A percentile compares a stretch with the other conserved stretches of the same genome.
These are phyloP conservation scores for Entomortierella lignicola DNA, from an alignment of 192 early-diverging fungal species.

Conservation along the genomic window DNA sequence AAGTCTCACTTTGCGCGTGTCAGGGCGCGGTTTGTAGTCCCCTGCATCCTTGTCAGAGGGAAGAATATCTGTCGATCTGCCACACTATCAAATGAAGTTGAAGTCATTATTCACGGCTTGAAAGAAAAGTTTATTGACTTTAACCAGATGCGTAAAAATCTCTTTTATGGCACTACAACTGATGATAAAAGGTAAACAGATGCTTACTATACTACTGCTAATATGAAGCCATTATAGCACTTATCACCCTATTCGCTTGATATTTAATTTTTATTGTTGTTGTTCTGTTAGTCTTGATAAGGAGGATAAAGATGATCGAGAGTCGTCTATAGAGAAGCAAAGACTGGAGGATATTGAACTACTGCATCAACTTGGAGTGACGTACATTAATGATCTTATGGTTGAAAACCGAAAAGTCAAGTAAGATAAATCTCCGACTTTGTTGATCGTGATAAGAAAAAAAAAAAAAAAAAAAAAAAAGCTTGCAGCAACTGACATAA, in stretches of 20 bases:
- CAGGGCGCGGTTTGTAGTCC: slow-evolving; percentile 51
- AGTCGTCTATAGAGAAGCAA: slow-evolving; percentile 50
- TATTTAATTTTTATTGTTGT: not conserved
- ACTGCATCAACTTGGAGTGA: slow-evolving; percentile 44
- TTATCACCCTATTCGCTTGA: not conserved
- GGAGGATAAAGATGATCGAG: slow-evolving; percentile 52
- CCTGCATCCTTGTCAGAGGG: slow-evolving; percentile 47
- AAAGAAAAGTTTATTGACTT: slow-evolving; percentile 52
- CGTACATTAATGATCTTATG: slow-evolving; percentile 55
- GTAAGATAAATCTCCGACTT: slow-evolving; percentile 16
- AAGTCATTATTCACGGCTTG: slow-evolving; percentile 49
- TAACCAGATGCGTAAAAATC: slow-evolving; percentile 50
- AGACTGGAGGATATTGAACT: slow-evolving; percentile 49
- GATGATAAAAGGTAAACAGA: slow-evolving; percentile 37
- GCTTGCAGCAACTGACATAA: not conserved
- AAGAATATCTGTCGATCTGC: slow-evolving; percentile 54
- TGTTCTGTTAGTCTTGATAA: slow-evolving; percentile 35
- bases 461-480: not conserved
- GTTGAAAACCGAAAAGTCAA: slow-evolving; percentile 59
- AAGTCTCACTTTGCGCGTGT: slow-evolving; percentile 56
- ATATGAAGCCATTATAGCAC: no score
- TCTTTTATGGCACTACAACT: slow-evolving; percentile 51
- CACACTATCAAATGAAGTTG: slow-evolving; percentile 52
- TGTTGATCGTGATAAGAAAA: not conserved
- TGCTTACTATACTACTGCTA: not conserved